phyloP scores from a whole-genome alignment of 2,329 filamentous ascomycete species.

The Fusarium haematococcum region DNA sequence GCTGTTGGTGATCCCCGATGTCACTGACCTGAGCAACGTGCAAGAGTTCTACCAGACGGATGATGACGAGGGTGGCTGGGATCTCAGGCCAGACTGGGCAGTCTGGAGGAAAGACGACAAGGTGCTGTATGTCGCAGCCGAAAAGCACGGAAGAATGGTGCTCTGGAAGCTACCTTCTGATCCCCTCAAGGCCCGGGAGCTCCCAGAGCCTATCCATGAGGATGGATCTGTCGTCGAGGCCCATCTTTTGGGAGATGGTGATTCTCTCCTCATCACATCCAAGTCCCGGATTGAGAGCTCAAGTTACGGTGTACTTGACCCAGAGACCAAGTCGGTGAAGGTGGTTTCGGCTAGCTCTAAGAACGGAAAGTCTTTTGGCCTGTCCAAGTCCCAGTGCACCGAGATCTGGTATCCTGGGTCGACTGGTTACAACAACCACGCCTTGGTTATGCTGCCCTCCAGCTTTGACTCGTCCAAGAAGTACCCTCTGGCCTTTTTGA shows the following conservation, averaged over 20 bases:
- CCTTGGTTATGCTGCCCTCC: slow-evolving; percentile 73
- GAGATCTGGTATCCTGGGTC: slow-evolving; percentile 79
- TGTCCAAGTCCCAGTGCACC: slow-evolving; percentile 71
- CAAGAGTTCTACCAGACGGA: slow-evolving; percentile 72
- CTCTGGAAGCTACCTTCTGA: slow-evolving; percentile 72
- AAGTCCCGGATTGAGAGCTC: slow-evolving; percentile 80
- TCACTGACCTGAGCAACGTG: slow-evolving; percentile 67
- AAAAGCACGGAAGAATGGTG: slow-evolving; percentile 72
- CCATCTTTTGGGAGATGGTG: slow-evolving; percentile 60
- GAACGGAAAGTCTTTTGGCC: slow-evolving; percentile 74
- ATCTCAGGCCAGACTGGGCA: slow-evolving; percentile 67
- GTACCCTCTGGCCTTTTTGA: slow-evolving; percentile 82
- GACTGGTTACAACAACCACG: slow-evolving; percentile 74
- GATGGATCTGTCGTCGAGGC: slow-evolving; percentile 68
- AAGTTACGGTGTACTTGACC: slow-evolving; percentile 71
- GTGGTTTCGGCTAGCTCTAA: slow-evolving; percentile 74
- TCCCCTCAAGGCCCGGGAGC: slow-evolving; percentile 59
- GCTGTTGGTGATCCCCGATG: slow-evolving; percentile 72
- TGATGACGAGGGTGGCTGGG: slow-evolving; percentile 74
- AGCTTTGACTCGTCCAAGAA: slow-evolving; percentile 76
- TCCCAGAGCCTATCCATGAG: slow-evolving; percentile 62
- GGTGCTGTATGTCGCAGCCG: slow-evolving; percentile 78
- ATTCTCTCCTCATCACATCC: slow-evolving; percentile 72
- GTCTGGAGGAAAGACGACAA: slow-evolving; percentile 70
- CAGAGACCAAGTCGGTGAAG: slow-evolving; percentile 49